Base-by-base conservation (phyloP, 2,329 filamentous ascomycete genomes). In the Clarireedia monteithiana region DNA sequence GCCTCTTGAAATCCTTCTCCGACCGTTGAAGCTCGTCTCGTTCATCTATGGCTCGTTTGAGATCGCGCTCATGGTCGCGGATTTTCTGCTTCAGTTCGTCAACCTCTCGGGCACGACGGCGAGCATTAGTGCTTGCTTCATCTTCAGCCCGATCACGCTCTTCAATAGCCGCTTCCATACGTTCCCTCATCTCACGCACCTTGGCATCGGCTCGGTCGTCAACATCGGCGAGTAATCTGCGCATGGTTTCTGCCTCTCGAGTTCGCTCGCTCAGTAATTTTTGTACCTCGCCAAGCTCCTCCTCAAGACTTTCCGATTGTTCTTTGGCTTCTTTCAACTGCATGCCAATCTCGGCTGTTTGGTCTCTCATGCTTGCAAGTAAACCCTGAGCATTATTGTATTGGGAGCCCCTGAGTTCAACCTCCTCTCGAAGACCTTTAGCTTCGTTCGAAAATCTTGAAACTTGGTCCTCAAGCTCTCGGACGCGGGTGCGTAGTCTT, bases 91-190 rank as follows among this genome's bases (percentile, higher is more conserved):
- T 90, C 40, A 96, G 75, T 63, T 97, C 92, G 69, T 97, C 94
- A 3, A 89, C 77, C 74, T 97, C 94, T 48, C 91, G 80, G 6
- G 88, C 82, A 59, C 86, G 85, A 45, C 88, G 82, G 52, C 92
- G 81, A 12, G 86, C 88, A 49, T 88, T 79, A 0, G 84, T 87
- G 65, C 84, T 89, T 2, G 90, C 85, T 72, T 97, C 91, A 60
- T 97, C 91, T 71, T 99, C 92, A 2, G 91, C 85, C 2, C 90
- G 84, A 69, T 99, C 94, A 17, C 94, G 83, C 71, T 99, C 94
- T 69, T 96, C 91, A n/a, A 95, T 80, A 0, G 91, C 91, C 1
- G 88, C 78, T 66, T 97, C 92, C 79, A 97, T 86, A 2, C 87
- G 84, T 57, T 89, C 84, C 53, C 89, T 86, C 84, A 96, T 94